Conservation (phyloP, 257 asterid genomes). For the Eustoma russellianum region DNA sequence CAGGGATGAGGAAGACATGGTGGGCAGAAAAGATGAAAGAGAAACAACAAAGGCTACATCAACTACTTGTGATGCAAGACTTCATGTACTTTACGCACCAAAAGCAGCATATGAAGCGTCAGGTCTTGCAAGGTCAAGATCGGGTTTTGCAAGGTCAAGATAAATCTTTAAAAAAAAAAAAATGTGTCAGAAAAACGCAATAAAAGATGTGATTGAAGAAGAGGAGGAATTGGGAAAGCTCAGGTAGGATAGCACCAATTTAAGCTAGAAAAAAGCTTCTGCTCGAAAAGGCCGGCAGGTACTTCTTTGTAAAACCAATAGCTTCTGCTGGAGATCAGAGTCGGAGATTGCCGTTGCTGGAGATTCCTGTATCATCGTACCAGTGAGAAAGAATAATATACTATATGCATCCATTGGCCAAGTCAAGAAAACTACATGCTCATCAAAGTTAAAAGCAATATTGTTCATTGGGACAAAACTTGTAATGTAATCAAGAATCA, state of each 20-base stretch:
- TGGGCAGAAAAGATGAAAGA: constrained; percentile 25
- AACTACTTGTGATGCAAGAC: constrained; percentile 11
- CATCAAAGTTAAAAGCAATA: too few relatives aligned
- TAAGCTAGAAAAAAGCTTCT: constrained; percentile 2
- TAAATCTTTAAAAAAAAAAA: constrained; percentile 24
- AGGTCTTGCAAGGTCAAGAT: constrained; percentile 99
- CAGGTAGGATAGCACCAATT: constrained; percentile 79
- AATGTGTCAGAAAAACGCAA: constrained; percentile 47
- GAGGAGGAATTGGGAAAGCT: constrained; percentile 36
- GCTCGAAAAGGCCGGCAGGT: too few relatives aligned
- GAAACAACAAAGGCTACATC: constrained; percentile 11
- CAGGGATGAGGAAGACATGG: constrained; percentile 90
- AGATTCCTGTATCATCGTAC: too few relatives aligned
- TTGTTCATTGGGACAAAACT: too few relatives aligned
- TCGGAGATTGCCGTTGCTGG: too few relatives aligned
- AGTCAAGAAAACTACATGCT: too few relatives aligned
- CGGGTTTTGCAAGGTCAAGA: constrained; percentile 83
- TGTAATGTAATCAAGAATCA: too few relatives aligned
- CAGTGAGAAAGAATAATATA: too few relatives aligned
- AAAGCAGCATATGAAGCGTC: not conserved
- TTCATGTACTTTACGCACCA: not conserved
- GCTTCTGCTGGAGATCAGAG: too few relatives aligned
- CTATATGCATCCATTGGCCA: too few relatives aligned
- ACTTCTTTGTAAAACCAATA: too few relatives aligned
- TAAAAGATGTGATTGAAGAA: not conserved